Base-by-base conservation (phyloP, 1,284 basidiomycete genomes). In the Vanrija sp. region DNA sequence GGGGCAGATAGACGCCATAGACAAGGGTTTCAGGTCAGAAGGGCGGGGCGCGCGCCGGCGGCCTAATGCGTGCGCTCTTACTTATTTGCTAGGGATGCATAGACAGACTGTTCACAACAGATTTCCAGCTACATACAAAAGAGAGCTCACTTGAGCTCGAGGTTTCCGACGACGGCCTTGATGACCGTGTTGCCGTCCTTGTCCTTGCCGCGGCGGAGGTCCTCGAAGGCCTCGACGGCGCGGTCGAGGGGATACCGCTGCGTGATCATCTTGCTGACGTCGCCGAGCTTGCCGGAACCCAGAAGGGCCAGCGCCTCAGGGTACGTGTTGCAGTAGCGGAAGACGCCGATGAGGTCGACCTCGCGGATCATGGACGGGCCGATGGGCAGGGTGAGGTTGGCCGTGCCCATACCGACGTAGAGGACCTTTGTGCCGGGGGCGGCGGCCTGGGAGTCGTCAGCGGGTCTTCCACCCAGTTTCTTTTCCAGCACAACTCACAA, bases 371-470 rank as follows among this genome's bases (percentile, higher is more conserved):
- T 85, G 15, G 91, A 89, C 19, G 83, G 82, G 28, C 87, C 87
- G 54, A 92, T 81, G n/a, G 94, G 93, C 49, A 95, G 81, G 58
- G 83, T 81, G 56, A 89, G 84, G 68, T 87, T 88, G 60, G 86
- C 84, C 19, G 89, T 85, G 63, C 94, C 94, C 94, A 98, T 98
- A 29, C 94, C 94, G 65, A 98, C 85, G 67, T 92, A 88, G 80
- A 92, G 86, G 53, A 95, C 88, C 72, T 88, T 89, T 43, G 90
- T 89, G 51, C 92, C 93, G 6, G 89, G 81, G 51, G 83, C 80
- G 28, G 91, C 89, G 65, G 87, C 83, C 88, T 91, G 71, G 28
- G 28, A 28, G 28, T 23, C 28, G 28, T 44, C 55, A 42, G 23
- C 7, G 21, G 51, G 18, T 14, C 4, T 5, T 16, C 26, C 3